Evolutionary conservation across 2,329 filamentous ascomycete species (phyloP), one percentile per base, ranked within the genome.

Genomic region (Apiospora rasikravindrae): DNA sequence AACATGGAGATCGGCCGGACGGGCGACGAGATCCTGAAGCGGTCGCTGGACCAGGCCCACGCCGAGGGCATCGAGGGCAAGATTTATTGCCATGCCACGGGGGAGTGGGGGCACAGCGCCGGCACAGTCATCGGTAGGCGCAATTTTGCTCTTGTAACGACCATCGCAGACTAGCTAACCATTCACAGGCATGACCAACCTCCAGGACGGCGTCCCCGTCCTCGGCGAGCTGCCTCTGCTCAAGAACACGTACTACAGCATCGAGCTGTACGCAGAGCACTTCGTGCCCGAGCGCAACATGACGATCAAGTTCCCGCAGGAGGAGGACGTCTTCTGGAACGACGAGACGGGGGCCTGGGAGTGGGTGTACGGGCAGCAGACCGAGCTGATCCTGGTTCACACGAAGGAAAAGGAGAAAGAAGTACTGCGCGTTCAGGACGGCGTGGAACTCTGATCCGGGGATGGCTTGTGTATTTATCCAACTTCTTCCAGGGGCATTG

Each of bases 31-130:
- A 85, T 88, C 51, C 77, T 88, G 33, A 79, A 78, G 64, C 80
- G 77, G 0, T 78, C 80, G 2, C 78, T 82, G 53, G 74, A 78
- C 16, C 81, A 85, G 73, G 87, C 87, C 83, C 75, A 76, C 14
- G 74, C 72, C 4, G 84, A 86, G 73, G 83, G 82, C 0, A 84
- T 87, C 49, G 75, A 83, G 70, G 86, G 86, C 13, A 85, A 81
- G 75, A 82, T 88, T 8, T 88, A 88, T 75, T 85, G 81, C 51
- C 86, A 88, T 71, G 81, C 86, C 0, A 86, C 86, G 19, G 86
- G 86, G 14, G 86, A 88, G 77, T 87, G 84, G 82, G 86, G 86
- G 1, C 86, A 87, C 72, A 83, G 84, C 1, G 86, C 85, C 0
- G 86, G 86, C 0, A 83, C 86, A 0, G 73, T 86, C 6, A 85